Evolutionary conservation across 1,139 yeast species (phyloP), one percentile per base, ranked within the genome.

Genomic region (Lodderomyces beijingensis): DNA sequence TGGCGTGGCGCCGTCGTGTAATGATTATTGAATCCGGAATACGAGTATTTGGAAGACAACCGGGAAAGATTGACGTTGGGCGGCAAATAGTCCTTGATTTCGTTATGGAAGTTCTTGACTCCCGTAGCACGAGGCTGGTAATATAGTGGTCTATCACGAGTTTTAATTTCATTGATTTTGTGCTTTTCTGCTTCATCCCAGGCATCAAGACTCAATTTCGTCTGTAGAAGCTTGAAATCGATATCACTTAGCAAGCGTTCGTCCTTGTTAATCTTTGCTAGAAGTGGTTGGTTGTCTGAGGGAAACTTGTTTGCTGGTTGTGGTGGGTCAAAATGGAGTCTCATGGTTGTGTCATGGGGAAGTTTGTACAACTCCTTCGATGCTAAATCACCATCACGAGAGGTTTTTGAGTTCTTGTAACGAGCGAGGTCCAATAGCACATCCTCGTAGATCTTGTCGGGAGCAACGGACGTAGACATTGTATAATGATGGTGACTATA

Each of bases 71-170:
- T 31, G 10, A 43, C 38, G 31, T 41, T 41, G 28, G 69, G 66
- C 3, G 68, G 67, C 14, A 62, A 42, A 28, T 56, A 56, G 24
- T 46, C 42, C 32, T 53, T 50, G 11, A 62, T 49, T 6, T 66
- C 68, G 36, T 53, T 56, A 24, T 51, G 54, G 7, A 22, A 12
- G 12, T 25, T 26, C 11, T 49, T 47, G 23, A 43, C 44, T 25
- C 55, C 50, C 1, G 63, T 49, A 4, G 60, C 47, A 7, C 25
- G 25, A 1, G 69, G 67, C 32, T 50, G 50, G 35, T 63, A 63
- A 41, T 63, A 64, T 14, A 62, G 51, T 4, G 68, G 59, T 12
- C 45, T 43, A 26, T 47, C 49, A 14, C 31, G 32, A n/a, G 34
- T 36, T 27, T 30, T 35, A 9, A 39, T 19, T 22, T 26, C 26